These are phyloP conservation scores for Paramecium pentaurelia DNA, from an alignment of 73 alveolate species.

Conservation along the genomic window DNA sequence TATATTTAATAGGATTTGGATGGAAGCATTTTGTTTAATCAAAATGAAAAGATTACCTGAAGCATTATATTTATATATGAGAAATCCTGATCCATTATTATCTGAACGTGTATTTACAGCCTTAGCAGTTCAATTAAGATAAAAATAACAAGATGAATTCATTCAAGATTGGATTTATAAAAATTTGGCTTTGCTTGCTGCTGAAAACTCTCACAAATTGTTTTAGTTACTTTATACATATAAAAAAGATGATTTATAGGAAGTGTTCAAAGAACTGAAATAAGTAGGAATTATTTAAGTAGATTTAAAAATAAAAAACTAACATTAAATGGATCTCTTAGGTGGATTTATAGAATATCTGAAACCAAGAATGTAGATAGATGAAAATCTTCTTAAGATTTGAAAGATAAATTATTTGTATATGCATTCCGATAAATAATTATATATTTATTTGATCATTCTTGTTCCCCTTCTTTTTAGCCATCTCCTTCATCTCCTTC, in stretches of 20 bases:
- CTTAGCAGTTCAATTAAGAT: not conserved
- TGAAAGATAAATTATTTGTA: not conserved
- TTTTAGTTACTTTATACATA: not conserved
- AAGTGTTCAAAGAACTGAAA: not conserved
- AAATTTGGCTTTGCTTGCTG: conserved; percentile 6
- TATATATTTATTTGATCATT: not conserved
- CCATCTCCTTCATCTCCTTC: conserved; percentile 1
- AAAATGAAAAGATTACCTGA: not conserved
- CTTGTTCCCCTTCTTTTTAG: not conserved
- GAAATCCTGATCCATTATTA: not conserved
- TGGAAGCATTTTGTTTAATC: not conserved
- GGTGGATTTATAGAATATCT: not conserved
- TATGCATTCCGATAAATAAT: not conserved
- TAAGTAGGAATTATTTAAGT: not conserved
- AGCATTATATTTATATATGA: not conserved
- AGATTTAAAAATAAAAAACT: not conserved
- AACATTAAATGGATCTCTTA: not conserved
- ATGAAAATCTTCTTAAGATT: not conserved
- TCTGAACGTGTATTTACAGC: not conserved
- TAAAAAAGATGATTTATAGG: not conserved
- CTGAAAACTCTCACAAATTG: not conserved
- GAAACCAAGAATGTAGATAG: not conserved
- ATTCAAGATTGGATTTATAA: not conserved
- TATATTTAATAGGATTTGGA: not conserved
- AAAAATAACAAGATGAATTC: not conserved